phyloP scores from a whole-genome alignment of 768 basidiomycete species.

The Amanita rimosa region DNA sequence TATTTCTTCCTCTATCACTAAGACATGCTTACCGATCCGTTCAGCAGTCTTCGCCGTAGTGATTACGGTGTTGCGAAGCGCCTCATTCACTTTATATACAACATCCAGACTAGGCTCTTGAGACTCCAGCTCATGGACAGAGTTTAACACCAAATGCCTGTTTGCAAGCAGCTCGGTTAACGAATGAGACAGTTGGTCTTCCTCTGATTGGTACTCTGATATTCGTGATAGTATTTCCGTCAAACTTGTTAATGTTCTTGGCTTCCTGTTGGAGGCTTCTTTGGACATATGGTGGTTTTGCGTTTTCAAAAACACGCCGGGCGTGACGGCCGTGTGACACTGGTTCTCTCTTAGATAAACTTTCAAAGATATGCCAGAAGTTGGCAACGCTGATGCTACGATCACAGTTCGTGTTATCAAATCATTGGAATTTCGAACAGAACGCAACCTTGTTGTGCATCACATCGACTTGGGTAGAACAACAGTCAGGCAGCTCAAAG shows the following conservation, averaged over 20 bases:
- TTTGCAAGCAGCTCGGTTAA: constrained; percentile 63
- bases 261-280: constrained; percentile 7
- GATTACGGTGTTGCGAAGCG: constrained; percentile 48
- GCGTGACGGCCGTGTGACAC: no score
- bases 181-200: constrained; percentile 17
- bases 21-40: constrained; percentile 85
- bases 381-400: constrained; percentile 49
- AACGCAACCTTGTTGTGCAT: constrained; percentile 77
- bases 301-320: no score
- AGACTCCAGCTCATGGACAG: constrained; percentile 49
- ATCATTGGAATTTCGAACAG: constrained; percentile 87
- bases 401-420: constrained; percentile 91
- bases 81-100: constrained; percentile 44
- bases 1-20: constrained; percentile 89
- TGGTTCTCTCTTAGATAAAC: no score
- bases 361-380: no score
- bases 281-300: no score
- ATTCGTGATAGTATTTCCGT: constrained; percentile 67
- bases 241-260: constrained; percentile 43
- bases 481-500: constrained; percentile 76
- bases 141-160: constrained; percentile 49
- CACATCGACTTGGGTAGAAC: constrained; percentile 66
- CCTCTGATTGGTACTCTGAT: constrained; percentile 51
- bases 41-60: constrained; percentile 73
- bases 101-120: constrained; percentile 53